A percentile compares a stretch with the other conserved stretches of the same genome.
Conservation (phyloP, 179 eudicot genomes). For the Beta macrorhiza region DNA sequence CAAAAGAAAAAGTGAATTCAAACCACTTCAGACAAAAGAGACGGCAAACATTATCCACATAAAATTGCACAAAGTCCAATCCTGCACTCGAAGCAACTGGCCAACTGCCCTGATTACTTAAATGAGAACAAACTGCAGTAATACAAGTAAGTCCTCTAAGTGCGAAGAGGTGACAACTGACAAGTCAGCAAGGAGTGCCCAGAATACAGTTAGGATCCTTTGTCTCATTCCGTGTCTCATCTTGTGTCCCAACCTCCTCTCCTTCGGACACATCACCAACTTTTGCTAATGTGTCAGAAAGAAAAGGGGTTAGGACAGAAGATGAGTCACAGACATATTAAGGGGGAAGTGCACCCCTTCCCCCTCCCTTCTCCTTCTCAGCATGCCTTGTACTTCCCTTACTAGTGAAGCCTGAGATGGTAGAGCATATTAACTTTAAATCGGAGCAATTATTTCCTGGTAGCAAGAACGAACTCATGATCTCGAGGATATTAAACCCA, state of each 20-base stretch:
- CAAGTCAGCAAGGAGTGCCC: not conserved
- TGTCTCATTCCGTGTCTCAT: too few species aligned
- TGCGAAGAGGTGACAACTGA: too few species aligned
- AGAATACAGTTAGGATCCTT: too few species aligned
- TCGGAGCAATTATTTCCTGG: not conserved
- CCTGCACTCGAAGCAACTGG: not conserved
- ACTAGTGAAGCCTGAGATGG: not conserved
- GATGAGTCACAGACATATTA: too few species aligned
- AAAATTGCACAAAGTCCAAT: not conserved
- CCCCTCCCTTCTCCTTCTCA: too few species aligned
- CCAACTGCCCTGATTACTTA: not conserved
- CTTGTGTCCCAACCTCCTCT: too few species aligned
- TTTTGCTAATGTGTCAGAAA: too few species aligned
- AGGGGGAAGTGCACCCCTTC: not conserved
- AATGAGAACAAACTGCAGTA: not conserved
- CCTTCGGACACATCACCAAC: too few species aligned
- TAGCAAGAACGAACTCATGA: not conserved
- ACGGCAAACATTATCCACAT: slow-evolving; percentile 4
- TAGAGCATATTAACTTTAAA: not conserved
- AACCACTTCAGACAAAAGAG: not conserved
- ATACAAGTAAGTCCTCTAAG: not conserved
- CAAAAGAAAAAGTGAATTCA: not conserved
- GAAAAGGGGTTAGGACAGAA: too few species aligned
- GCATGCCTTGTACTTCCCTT: not conserved
- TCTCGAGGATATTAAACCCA: too few species aligned